Conservation (phyloP, 495 filamentous ascomycete species). For the Neurospora tetrasperma region DNA sequence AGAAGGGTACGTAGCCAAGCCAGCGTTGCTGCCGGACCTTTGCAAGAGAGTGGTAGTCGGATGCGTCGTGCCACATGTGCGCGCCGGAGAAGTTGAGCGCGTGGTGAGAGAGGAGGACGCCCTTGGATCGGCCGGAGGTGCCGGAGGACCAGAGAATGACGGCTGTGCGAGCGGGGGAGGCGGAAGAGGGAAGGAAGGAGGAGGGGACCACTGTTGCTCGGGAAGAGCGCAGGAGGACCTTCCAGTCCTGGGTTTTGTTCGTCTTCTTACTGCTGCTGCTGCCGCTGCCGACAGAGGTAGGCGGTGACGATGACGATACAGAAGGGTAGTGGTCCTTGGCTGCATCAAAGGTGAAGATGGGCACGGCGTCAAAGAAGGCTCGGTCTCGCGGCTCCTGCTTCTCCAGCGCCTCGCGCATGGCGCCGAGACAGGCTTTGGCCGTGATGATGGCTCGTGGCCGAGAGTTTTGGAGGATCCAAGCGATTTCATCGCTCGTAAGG, state of each 20-base stretch:
- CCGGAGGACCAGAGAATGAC: constrained; percentile 77
- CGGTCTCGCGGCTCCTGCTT: constrained; percentile 10
- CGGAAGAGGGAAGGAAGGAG: constrained; percentile 1
- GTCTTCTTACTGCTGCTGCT: not conserved
- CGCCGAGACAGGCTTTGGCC: constrained; percentile 15
- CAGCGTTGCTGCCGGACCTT: constrained; percentile 44
- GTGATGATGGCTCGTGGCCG: constrained; percentile 24
- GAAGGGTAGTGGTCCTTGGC: constrained; percentile 16
- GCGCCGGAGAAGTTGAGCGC: constrained; percentile 21
- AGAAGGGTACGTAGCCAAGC: constrained; percentile 29
- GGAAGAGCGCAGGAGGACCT: not conserved
- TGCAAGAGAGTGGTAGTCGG: constrained; percentile 9
- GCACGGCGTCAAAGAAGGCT: constrained; percentile 11
- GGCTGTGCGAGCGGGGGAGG: constrained; percentile 11
- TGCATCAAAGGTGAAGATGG: constrained; percentile 20
- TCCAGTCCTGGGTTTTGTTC: constrained; percentile 10
- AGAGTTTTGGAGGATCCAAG: constrained; percentile 26
- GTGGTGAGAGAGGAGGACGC: constrained; percentile 64
- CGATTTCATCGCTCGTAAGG: constrained; percentile 24
- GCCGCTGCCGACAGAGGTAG: not conserved
- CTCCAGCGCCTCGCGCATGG: constrained; percentile 17
- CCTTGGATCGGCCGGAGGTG: constrained; percentile 74
- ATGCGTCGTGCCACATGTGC: constrained; percentile 27
- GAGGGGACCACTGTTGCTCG: not conserved
- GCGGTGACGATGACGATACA: not conserved